phyloP scores from a whole-genome alignment of 352 stramenopile genomes.

The Vaucheria bursata region DNA sequence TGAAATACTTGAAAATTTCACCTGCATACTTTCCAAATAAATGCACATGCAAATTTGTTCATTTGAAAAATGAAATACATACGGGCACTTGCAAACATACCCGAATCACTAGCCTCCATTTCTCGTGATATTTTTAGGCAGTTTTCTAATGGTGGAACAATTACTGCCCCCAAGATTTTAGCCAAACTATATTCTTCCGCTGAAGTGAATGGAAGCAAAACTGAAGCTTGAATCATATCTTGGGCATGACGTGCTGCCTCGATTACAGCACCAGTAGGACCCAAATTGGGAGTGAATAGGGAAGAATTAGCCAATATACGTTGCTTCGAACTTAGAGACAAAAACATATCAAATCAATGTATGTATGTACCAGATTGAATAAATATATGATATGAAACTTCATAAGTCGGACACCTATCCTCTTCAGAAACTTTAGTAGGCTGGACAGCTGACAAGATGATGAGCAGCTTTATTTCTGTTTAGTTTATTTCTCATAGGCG shows the following conservation, averaged over 20 bases:
- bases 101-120: not conserved
- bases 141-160: constrained; percentile 20
- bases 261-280: constrained; percentile 11
- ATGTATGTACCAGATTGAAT: not conserved
- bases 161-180: constrained; percentile 9
- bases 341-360: not conserved
- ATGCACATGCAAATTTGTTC: too few relatives aligned
- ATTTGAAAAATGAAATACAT: too few relatives aligned
- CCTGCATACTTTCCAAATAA: too few relatives aligned
- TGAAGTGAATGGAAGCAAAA: not conserved
- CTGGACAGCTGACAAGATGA: not conserved
- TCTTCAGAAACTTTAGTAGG: not conserved
- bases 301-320: not conserved
- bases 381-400: not conserved
- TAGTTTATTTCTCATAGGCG: too few relatives aligned
- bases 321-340: not conserved
- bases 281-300: constrained; percentile 13
- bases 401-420: not conserved
- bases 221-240: constrained; percentile 12
- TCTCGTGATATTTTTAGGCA: constrained; percentile 5
- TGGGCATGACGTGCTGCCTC: constrained; percentile 14
- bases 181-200: not conserved
- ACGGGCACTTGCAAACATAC: too few relatives aligned
- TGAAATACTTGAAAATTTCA: too few relatives aligned
- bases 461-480: not conserved